phyloP scores from a whole-genome alignment of 1,284 basidiomycete species.

The Boletus semigastroideus region DNA sequence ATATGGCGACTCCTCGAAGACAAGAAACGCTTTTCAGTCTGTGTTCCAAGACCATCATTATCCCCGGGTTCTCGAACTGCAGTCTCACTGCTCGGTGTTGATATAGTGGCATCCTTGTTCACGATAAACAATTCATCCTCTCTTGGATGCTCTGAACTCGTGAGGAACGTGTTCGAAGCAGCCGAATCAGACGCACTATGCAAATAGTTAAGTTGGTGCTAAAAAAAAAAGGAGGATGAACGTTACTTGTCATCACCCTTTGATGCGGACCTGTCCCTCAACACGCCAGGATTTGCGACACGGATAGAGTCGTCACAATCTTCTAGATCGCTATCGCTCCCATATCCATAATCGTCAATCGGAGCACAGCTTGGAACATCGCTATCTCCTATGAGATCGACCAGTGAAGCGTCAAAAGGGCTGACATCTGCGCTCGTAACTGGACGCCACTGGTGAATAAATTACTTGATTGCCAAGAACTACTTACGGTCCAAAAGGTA shows the following conservation, averaged over 20 bases:
- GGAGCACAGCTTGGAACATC: background rate
- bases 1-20: background rate
- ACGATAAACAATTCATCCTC: background rate
- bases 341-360: background rate
- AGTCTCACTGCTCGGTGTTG: background rate
- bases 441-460: background rate
- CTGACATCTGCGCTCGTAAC: background rate
- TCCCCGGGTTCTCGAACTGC: background rate
- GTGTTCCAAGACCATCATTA: background rate
- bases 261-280: background rate
- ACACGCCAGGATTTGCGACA: background rate
- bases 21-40: too few relatives aligned
- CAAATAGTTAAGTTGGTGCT: background rate
- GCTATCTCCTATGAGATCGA: background rate
- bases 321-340: background rate
- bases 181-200: background rate
- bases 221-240: background rate
- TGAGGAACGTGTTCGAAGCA: background rate
- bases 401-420: background rate
- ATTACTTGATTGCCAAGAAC: background rate
- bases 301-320: background rate
- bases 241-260: background rate
- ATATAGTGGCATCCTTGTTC: background rate
- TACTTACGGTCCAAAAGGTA: conserved; percentile 26
- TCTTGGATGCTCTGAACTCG: background rate